Base-by-base conservation (phyloP, 345 rosid species). In the Nephelium lappaceum region DNA sequence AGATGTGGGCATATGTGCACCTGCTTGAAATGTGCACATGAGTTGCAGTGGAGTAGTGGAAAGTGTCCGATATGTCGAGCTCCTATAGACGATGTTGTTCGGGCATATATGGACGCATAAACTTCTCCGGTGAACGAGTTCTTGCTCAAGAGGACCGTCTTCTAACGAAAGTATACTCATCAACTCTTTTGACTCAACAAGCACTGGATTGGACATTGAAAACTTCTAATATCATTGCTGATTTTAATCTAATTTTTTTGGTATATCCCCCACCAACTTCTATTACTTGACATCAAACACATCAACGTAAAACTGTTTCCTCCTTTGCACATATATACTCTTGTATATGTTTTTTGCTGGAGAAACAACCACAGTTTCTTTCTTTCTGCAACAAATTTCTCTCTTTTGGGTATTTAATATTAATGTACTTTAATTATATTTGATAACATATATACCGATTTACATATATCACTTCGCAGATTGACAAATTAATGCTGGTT, bases 1-100 rank as follows among this genome's bases (percentile, higher is more conserved):
- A 94, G 95, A 86, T 93, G 98, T 69, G 98, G 98, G 64, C 98
- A 95, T 84, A 92, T 95, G 93, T 93, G 98, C 77, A 87, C 97
- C 23, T 95, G 98, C 67, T 72, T 92, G 69, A 87, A 87, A 79
- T 95, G 98, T 75, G 95, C 95, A 24, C 88, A 88, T 23, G 94
- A 90, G 83, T 82, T 93, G 90, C 95, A 89, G 84, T 87, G 89
- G 88, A 83, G 87, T 24, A 86, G 85, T 70, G 93, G 95, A 66
- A 90, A 87, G 73, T 93, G 98, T 82, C 98, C 98, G 4, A 82
- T 89, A 0, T 95, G 98, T 76, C 84, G 88, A 82, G 94, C 95
- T 80, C 91, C 98, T 3, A 89, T 95, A 70, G 81, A 86, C 61
- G 98, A 95, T 75, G 97, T 95, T 39, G 97, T 94, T 81, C 81